phyloP scores from a whole-genome alignment of 1,139 yeast species.

The Sugiyamaella castrensis region DNA sequence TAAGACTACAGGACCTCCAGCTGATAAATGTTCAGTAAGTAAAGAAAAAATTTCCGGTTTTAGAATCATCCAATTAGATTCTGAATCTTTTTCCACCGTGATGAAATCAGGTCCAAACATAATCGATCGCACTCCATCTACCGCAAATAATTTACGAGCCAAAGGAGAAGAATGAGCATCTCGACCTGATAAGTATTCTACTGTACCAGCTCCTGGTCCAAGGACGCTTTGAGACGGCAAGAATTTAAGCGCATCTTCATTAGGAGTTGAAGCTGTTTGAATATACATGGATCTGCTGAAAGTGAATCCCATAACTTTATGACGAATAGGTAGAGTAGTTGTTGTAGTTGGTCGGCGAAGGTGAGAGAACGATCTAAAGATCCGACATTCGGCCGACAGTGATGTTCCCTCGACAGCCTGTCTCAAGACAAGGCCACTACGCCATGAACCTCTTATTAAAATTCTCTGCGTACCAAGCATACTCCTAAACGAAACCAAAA shows the following conservation, averaged over 20 bases:
- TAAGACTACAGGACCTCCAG: conserved; percentile 56
- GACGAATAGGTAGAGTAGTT: no score
- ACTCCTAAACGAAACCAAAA: no score
- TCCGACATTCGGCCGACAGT: no score
- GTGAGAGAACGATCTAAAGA: no score
- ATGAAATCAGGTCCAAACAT: conserved; percentile 88
- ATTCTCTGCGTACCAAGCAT: no score
- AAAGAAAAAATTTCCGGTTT: conserved; percentile 88
- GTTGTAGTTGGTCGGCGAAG: no score
- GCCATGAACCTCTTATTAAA: no score
- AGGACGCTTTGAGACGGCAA: conserved; percentile 65
- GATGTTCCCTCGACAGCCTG: no score
- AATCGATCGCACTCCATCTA: conserved; percentile 82
- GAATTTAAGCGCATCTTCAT: conserved; percentile 87
- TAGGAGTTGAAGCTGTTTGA: conserved; percentile 77
- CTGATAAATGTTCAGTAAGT: conserved; percentile 75
- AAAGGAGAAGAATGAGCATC: conserved; percentile 77
- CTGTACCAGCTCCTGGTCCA: conserved; percentile 47
- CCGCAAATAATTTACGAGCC: conserved; percentile 71
- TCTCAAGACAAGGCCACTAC: no score
- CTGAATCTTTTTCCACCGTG: conserved; percentile 69
- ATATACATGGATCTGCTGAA: conserved; percentile 37
- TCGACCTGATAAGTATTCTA: conserved; percentile 66
- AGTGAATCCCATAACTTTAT: no score
- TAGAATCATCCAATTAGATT: conserved; percentile 64